Conservation (phyloP, 768 basidiomycete species). For the Trametopsis cervina region DNA sequence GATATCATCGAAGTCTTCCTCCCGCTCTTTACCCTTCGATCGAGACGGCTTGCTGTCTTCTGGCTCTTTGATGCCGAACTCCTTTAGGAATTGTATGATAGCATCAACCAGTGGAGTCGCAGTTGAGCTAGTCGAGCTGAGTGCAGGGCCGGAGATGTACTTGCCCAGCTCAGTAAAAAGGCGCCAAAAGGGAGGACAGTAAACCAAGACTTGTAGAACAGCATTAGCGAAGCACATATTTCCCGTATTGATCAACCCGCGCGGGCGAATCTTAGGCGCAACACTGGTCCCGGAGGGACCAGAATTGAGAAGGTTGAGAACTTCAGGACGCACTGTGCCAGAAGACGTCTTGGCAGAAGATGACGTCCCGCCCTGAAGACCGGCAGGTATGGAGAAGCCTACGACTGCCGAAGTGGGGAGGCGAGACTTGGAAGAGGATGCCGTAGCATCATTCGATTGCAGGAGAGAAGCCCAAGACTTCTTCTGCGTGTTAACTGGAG, state of each 20-base stretch:
- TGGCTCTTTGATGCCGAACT: constrained; percentile 44
- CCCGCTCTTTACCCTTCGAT: constrained; percentile 36
- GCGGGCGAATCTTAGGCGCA: constrained; percentile 41
- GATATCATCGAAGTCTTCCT: constrained; percentile 41
- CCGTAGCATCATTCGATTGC: constrained; percentile 33
- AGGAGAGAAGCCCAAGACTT: constrained; percentile 78
- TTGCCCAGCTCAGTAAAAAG: constrained; percentile 69
- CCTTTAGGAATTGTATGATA: constrained; percentile 66
- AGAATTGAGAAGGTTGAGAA: constrained; percentile 47
- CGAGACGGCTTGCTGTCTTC: constrained; percentile 21
- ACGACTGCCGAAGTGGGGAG: constrained; percentile 68
- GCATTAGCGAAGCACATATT: constrained; percentile 99
- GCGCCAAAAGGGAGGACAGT: constrained; percentile 79
- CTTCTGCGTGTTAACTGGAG: constrained; percentile 30
- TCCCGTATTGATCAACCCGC: constrained; percentile 89
- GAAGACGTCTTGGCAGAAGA: constrained; percentile 24
- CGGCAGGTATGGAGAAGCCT: constrained; percentile 66
- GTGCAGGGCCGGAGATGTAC: constrained; percentile 33
- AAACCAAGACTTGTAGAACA: constrained; percentile 84
- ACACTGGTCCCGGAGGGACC: constrained; percentile 22
- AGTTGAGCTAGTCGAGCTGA: constrained; percentile 23
- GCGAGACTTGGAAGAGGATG: constrained; percentile 33
- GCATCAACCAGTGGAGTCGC: constrained; percentile 59
- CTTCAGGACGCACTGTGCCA: constrained; percentile 34
- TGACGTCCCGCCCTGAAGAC: constrained; percentile 19